phyloP scores from a whole-genome alignment of 441 rosid species.

The Gossypium aridum region DNA sequence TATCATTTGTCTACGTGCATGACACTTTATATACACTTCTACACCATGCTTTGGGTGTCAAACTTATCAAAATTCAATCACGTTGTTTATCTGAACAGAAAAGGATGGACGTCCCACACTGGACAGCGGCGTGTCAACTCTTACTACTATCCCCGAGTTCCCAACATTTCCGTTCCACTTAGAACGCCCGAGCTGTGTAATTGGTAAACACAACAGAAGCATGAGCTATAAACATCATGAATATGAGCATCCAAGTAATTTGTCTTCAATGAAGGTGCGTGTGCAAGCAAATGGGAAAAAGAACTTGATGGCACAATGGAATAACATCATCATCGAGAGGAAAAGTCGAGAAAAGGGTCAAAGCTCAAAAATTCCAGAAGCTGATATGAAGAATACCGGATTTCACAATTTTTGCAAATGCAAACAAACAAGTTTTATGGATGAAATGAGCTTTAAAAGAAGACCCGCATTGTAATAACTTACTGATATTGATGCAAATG shows the following conservation, averaged over 20 bases:
- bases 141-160: slow-evolving; percentile 65
- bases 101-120: slow-evolving; percentile 58
- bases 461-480: slow-evolving; percentile 17
- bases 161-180: slow-evolving; percentile 88
- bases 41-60: neutral
- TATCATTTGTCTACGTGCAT: neutral
- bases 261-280: neutral
- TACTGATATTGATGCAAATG: slow-evolving; percentile 76
- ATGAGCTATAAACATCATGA: neutral
- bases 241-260: neutral
- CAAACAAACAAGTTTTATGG: neutral
- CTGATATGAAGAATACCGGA: neutral
- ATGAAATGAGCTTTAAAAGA: neutral
- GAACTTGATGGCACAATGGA: neutral
- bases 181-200: slow-evolving; percentile 72
- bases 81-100: slow-evolving; percentile 77
- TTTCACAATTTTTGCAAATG: neutral
- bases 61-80: slow-evolving; percentile 61
- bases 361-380: neutral
- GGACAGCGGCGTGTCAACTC: slow-evolving; percentile 69
- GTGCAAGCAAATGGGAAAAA: neutral
- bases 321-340: neutral
- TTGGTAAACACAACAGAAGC: neutral
- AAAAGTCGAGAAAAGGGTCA: neutral
- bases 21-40: slow-evolving; percentile 23